Conservation (phyloP, 768 basidiomycete genomes). For the Nevesoporus exiguus region DNA sequence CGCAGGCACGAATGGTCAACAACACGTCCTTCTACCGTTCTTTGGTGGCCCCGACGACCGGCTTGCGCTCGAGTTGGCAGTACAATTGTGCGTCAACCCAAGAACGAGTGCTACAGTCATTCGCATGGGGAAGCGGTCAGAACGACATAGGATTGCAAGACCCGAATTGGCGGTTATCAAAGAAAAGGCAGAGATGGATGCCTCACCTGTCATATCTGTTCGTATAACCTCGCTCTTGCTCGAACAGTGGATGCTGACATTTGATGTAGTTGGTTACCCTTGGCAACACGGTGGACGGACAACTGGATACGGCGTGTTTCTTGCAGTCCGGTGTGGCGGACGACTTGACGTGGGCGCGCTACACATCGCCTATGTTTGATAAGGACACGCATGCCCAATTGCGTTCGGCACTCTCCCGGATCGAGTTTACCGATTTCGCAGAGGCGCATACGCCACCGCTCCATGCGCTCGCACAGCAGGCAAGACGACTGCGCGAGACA, state of each 20-base stretch:
- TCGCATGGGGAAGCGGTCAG: constrained; percentile 43
- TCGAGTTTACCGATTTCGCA: constrained; percentile 57
- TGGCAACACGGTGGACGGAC: constrained; percentile 72
- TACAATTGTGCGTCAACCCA: constrained; percentile 69
- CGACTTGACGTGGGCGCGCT: constrained; percentile 69
- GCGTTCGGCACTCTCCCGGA: constrained; percentile 51
- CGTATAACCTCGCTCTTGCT: constrained; percentile 8
- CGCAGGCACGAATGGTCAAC: constrained; percentile 27
- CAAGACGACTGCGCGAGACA: constrained; percentile 22
- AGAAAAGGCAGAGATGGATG: constrained; percentile 38
- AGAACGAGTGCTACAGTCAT: constrained; percentile 71
- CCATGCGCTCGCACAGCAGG: constrained; percentile 49
- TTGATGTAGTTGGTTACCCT: constrained; percentile 43
- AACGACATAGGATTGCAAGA: constrained; percentile 51
- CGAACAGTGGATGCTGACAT: not conserved
- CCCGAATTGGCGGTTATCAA: constrained; percentile 55
- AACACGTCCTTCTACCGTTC: constrained; percentile 84
- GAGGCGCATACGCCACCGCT: constrained; percentile 49
- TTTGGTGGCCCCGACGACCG: constrained; percentile 95
- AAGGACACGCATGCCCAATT: constrained; percentile 4
- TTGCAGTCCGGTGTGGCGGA: constrained; percentile 83
- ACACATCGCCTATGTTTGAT: constrained; percentile 33
- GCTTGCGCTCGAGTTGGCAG: constrained; percentile 72
- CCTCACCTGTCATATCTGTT: not conserved
- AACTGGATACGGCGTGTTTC: constrained; percentile 57